Evolutionary conservation across 2,329 filamentous ascomycete species (phyloP).

Genomic region (Tothia fuscella): DNA sequence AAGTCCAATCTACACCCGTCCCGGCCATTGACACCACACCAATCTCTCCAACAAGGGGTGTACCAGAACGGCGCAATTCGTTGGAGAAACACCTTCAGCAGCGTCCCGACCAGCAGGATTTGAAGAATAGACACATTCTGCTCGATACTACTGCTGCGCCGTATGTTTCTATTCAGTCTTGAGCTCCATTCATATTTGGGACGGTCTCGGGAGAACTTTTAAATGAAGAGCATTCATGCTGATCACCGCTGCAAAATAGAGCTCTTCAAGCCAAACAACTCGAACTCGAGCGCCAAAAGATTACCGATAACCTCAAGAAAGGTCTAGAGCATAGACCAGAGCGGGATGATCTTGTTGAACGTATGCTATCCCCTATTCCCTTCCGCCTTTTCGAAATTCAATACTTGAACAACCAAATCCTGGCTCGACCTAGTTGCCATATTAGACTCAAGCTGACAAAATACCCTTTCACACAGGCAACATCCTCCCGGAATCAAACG

Average conservation of each 20-base stretch:
- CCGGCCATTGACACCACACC: slow-evolving; percentile 29
- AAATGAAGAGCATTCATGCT: background rate
- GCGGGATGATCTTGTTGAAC: slow-evolving; percentile 66
- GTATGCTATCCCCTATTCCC: slow-evolving; percentile 35
- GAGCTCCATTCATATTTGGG: too few species aligned
- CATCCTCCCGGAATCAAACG: slow-evolving; percentile 69
- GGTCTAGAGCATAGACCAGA: slow-evolving; percentile 48
- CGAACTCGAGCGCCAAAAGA: slow-evolving; percentile 49
- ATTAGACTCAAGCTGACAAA: background rate
- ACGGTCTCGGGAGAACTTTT: too few species aligned
- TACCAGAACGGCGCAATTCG: slow-evolving; percentile 49
- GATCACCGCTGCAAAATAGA: slow-evolving; percentile 22
- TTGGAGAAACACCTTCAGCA: slow-evolving; percentile 37
- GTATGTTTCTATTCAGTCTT: slow-evolving; percentile 28
- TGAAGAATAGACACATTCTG: slow-evolving; percentile 57
- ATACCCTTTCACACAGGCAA: slow-evolving; percentile 48
- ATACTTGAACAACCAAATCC: slow-evolving; percentile 8
- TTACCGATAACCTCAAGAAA: slow-evolving; percentile 10
- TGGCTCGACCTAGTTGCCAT: background rate
- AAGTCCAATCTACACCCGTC: too few species aligned
- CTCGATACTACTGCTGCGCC: slow-evolving; percentile 56
- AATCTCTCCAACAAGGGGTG: slow-evolving; percentile 27
- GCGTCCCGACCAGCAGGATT: slow-evolving; percentile 43
- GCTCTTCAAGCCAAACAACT: slow-evolving; percentile 49
- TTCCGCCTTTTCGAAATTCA: slow-evolving; percentile 8